Evolutionary conservation across 2,329 filamentous ascomycete species (phyloP).

Genomic region (Ophiostoma montium): DNA sequence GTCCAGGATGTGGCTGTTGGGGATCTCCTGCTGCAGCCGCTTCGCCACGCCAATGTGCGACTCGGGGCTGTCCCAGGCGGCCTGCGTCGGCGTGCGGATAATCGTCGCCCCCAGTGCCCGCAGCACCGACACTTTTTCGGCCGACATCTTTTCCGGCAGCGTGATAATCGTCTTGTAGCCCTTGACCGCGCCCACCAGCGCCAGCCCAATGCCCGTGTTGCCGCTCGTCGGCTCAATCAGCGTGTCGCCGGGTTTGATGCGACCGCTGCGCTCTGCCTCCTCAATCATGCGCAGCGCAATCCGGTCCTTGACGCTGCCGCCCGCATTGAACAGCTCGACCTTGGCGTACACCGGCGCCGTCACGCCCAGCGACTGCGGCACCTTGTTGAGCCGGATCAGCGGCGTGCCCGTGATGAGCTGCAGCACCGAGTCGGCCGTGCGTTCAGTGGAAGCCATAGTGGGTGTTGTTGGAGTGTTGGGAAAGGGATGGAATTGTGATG

Average conservation of each 20-base stretch:
- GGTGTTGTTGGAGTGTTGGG: background rate
- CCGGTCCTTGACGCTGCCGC: constrained; percentile 85
- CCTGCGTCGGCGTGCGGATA: constrained; percentile 91
- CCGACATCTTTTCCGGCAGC: constrained; percentile 97
- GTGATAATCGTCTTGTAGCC: constrained; percentile 99
- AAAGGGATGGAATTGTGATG: background rate
- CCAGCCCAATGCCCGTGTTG: constrained; percentile 94
- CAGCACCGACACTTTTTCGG: constrained; percentile 86
- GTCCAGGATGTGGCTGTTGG: constrained; percentile 92
- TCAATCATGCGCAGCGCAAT: constrained; percentile 97
- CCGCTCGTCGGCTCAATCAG: constrained; percentile 96
- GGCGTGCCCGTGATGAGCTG: constrained; percentile 93
- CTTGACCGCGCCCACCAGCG: constrained; percentile 87
- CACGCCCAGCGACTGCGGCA: constrained; percentile 82
- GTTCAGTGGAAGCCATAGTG: constrained; percentile 6
- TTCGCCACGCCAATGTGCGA: constrained; percentile 92
- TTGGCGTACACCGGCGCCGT: constrained; percentile 84
- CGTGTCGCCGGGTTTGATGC: constrained; percentile 94
- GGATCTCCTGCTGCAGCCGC: constrained; percentile 84
- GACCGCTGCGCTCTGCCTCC: constrained; percentile 76
- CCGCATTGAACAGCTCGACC: constrained; percentile 85
- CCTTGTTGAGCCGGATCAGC: constrained; percentile 84
- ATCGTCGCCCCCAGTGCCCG: constrained; percentile 92
- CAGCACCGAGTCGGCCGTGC: constrained; percentile 9
- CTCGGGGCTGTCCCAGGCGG: constrained; percentile 86